phyloP scores from a whole-genome alignment of 2,329 filamentous ascomycete species.

The Fusarium sp. region DNA sequence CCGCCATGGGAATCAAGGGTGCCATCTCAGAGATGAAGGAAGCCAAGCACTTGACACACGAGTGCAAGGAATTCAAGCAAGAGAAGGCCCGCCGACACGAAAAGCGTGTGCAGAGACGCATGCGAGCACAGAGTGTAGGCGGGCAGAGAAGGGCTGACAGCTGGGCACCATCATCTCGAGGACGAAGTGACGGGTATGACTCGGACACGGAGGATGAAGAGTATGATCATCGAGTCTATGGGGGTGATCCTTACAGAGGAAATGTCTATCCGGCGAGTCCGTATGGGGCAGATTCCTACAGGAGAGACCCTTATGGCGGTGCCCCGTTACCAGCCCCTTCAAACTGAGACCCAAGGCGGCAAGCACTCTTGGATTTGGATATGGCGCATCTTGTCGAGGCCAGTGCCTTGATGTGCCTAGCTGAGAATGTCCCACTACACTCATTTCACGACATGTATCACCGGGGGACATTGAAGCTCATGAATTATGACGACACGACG shows the following conservation, averaged over 20 bases:
- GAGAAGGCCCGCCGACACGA: constrained; percentile 63
- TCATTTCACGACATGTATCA: constrained; percentile 3
- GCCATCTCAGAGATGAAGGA: constrained; percentile 67
- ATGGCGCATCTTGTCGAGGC: not conserved
- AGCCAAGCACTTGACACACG: constrained; percentile 60
- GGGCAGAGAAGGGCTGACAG: constrained; percentile 56
- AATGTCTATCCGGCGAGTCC: constrained; percentile 31
- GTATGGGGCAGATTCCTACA: constrained; percentile 28
- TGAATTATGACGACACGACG: constrained; percentile 42
- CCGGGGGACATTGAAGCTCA: constrained; percentile 19
- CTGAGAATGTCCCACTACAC: not conserved
- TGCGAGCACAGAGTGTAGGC: constrained; percentile 42
- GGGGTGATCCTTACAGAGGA: constrained; percentile 46
- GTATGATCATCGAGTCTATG: constrained; percentile 55
- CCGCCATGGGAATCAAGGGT: constrained; percentile 67
- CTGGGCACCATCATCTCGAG: constrained; percentile 55
- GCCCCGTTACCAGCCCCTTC: constrained; percentile 52
- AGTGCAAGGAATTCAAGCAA: constrained; percentile 60
- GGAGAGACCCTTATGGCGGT: constrained; percentile 36
- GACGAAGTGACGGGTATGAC: constrained; percentile 52
- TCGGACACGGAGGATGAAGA: constrained; percentile 53
- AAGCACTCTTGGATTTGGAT: not conserved
- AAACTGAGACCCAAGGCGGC: constrained; percentile 21
- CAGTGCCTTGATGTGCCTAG: not conserved
- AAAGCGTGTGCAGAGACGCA: constrained; percentile 54